These are phyloP conservation scores for Millerozyma miso DNA, from an alignment of 805 yeast species.

Conservation along the genomic window DNA sequence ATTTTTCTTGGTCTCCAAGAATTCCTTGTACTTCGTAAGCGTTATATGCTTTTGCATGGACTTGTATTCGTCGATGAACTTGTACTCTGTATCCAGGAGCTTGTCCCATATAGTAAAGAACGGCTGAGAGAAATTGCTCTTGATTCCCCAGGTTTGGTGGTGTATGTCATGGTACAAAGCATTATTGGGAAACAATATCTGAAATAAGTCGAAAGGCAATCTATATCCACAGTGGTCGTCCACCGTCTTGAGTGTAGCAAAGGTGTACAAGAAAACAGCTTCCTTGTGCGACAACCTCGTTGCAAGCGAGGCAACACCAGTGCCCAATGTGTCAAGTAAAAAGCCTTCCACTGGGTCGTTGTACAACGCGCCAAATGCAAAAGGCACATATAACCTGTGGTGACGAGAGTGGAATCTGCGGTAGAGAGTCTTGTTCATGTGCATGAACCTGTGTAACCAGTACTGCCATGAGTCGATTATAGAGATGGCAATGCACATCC, in stretches of 20 bases:
- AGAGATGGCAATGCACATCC: constrained; percentile 58
- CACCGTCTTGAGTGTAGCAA: constrained; percentile 93
- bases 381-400: constrained; percentile 91
- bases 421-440: constrained; percentile 70
- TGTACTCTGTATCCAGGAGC: constrained; percentile 65
- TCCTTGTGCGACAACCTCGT: constrained; percentile 74
- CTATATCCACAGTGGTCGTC: constrained; percentile 99
- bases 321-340: constrained; percentile 84
- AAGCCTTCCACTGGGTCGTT: constrained; percentile 95
- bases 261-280: constrained; percentile 65
- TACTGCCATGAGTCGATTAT: constrained; percentile 96
- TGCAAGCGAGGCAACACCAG: constrained; percentile 72
- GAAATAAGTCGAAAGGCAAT: constrained; percentile 88
- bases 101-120: constrained; percentile 94
- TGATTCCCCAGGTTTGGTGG: constrained; percentile 94
- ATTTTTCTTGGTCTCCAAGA: constrained; percentile 29
- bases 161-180: constrained; percentile 96
- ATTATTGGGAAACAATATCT: constrained; percentile 87
- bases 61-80: constrained; percentile 56
- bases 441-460: constrained; percentile 86
- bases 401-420: constrained; percentile 87
- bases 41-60: constrained; percentile 64
- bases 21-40: constrained; percentile 59
- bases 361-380: constrained; percentile 93
- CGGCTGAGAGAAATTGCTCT: constrained; percentile 91